Conservation (phyloP, 2,329 filamentous ascomycete genomes). For the Bipolaris victoriae region DNA sequence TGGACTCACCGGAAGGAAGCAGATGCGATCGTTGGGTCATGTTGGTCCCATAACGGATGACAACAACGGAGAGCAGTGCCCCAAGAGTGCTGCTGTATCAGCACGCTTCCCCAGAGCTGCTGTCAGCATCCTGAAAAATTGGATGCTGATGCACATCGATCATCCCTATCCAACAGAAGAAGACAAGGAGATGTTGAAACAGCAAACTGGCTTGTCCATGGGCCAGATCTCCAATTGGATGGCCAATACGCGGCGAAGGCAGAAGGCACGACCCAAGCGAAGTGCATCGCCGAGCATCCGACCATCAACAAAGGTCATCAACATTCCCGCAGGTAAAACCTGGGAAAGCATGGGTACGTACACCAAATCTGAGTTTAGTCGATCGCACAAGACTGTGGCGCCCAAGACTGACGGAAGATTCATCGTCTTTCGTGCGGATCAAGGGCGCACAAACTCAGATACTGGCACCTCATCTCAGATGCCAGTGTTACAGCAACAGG, state of each 20-base stretch:
- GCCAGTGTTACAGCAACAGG: constrained; percentile 25
- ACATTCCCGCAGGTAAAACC: constrained; percentile 72
- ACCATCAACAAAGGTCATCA: constrained; percentile 68
- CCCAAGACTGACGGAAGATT: constrained; percentile 27
- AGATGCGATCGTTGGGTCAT: constrained; percentile 45
- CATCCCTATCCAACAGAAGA: constrained; percentile 89
- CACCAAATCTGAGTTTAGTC: constrained; percentile 20
- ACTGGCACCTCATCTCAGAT: constrained; percentile 5
- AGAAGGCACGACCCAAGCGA: constrained; percentile 74
- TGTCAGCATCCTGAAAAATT: constrained; percentile 80
- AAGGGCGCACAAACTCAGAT: constrained; percentile 4
- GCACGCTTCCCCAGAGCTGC: constrained; percentile 76
- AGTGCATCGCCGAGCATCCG: constrained; percentile 73
- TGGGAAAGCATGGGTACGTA: constrained; percentile 52
- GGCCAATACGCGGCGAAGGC: constrained; percentile 82
- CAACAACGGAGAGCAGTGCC: constrained; percentile 30
- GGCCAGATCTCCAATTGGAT: constrained; percentile 92
- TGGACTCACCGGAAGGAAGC: constrained; percentile 48
- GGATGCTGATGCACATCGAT: constrained; percentile 78
- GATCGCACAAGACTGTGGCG: constrained; percentile 26
- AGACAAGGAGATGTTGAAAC: constrained; percentile 80
- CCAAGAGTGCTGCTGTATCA: constrained; percentile 45
- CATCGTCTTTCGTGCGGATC: constrained; percentile 28
- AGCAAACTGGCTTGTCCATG: constrained; percentile 78
- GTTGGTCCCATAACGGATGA: constrained; percentile 46